Conservation (phyloP, 129 eudicot species). For the Ambrosia artemisiifolia region DNA sequence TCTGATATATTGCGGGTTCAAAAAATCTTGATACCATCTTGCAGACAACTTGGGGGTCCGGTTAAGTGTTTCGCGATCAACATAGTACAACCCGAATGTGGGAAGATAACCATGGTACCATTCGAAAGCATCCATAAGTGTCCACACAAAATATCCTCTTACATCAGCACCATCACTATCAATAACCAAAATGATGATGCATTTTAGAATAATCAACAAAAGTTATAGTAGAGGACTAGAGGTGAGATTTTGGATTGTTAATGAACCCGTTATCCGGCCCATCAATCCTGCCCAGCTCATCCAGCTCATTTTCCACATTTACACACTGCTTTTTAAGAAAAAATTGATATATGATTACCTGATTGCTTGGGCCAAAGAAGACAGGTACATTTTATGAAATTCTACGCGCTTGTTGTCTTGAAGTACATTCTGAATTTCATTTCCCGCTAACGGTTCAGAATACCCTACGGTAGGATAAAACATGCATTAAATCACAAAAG, state of each 20-base stretch:
- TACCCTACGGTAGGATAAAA: slow-evolving; percentile 41
- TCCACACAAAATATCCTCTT: slow-evolving; percentile 81
- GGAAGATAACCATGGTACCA: slow-evolving; percentile 54
- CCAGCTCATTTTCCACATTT: not conserved
- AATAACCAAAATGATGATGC: not conserved
- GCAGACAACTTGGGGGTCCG: slow-evolving; percentile 72
- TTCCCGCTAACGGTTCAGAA: slow-evolving; percentile 32
- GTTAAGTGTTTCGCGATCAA: slow-evolving; percentile 48
- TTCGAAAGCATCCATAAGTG: slow-evolving; percentile 80
- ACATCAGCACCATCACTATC: slow-evolving; percentile 84
- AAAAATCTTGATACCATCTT: slow-evolving; percentile 63
- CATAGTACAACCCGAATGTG: slow-evolving; percentile 56
- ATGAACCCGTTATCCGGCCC: not conserved
- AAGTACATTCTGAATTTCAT: slow-evolving; percentile 17
- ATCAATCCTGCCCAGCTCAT: not conserved
- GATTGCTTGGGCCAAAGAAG: slow-evolving; percentile 55
- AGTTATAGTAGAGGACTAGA: not conserved
- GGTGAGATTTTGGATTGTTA: not conserved
- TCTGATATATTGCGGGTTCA: slow-evolving; percentile 8
- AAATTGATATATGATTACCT: slow-evolving; percentile 40
- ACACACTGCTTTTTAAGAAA: not conserved
- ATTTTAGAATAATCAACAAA: not conserved
- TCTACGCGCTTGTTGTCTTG: slow-evolving; percentile 53
- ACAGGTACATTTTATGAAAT: slow-evolving; percentile 53
- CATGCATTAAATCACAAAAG: not conserved